Conservation (phyloP, 2,329 filamentous ascomycete species). For the Microdochium nivale region DNA sequence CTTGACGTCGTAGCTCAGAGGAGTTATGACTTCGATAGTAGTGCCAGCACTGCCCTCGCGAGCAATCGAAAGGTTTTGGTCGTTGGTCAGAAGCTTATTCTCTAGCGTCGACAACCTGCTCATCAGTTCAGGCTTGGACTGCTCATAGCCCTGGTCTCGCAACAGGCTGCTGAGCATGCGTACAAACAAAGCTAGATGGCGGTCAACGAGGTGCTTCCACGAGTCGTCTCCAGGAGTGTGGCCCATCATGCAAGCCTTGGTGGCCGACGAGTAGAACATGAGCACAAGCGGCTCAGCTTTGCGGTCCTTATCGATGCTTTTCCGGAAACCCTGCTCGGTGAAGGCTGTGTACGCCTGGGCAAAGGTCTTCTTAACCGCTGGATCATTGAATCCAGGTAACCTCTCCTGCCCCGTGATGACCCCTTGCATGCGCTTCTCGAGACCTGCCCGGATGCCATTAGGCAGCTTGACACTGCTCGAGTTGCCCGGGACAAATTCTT, state of each 20-base stretch:
- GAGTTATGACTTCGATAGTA: constrained; percentile 73
- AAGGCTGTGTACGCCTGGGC: constrained; percentile 90
- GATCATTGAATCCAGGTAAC: constrained; percentile 82
- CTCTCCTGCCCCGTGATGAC: constrained; percentile 76
- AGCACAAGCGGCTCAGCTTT: constrained; percentile 87
- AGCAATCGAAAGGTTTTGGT: constrained; percentile 72
- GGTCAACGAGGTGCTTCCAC: constrained; percentile 87
- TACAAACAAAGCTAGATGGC: constrained; percentile 91
- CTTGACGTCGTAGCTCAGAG: constrained; percentile 84
- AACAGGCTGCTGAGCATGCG: constrained; percentile 74
- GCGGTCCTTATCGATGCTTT: constrained; percentile 87
- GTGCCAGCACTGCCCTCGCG: constrained; percentile 50
- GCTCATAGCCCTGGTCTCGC: constrained; percentile 75
- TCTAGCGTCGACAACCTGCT: constrained; percentile 73
- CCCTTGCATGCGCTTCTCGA: constrained; percentile 68
- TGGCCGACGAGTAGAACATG: constrained; percentile 93
- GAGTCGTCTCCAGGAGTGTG: constrained; percentile 71
- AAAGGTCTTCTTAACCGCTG: constrained; percentile 87
- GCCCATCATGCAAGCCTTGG: constrained; percentile 72
- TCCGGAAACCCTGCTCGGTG: constrained; percentile 80
- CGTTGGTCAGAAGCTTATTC: constrained; percentile 87
- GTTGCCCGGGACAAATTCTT: constrained; percentile 61
- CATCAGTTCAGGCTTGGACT: constrained; percentile 78
- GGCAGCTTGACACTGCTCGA: constrained; percentile 47
- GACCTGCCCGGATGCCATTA: constrained; percentile 39